These are phyloP conservation scores for Agapanthus africanus DNA, from an alignment of 106 monocot species.

Conservation along the genomic window DNA sequence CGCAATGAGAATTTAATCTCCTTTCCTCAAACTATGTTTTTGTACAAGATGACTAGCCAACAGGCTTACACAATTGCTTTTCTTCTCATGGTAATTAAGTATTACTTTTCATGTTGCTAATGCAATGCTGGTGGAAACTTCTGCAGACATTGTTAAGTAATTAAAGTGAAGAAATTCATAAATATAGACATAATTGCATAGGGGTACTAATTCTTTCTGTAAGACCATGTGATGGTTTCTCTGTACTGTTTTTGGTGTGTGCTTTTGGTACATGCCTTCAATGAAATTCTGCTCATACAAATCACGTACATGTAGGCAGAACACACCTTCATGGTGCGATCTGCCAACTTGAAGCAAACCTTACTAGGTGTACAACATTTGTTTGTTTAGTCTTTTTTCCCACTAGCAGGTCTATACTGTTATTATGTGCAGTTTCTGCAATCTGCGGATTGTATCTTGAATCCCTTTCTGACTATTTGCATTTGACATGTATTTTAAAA, in stretches of 20 bases:
- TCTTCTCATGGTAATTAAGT: not conserved
- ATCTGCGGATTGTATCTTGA: too few species aligned
- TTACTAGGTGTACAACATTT: not conserved
- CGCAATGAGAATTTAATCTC: not conserved
- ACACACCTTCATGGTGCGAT: not conserved
- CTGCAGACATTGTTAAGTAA: not conserved
- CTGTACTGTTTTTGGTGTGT: not conserved
- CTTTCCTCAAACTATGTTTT: not conserved
- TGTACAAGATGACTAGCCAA: not conserved
- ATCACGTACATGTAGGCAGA: not conserved
- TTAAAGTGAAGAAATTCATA: not conserved
- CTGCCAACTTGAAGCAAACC: not conserved
- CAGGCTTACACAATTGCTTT: not conserved
- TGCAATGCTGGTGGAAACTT: too few species aligned
- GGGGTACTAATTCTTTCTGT: not conserved
- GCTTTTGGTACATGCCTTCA: not conserved
- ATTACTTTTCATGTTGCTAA: not conserved
- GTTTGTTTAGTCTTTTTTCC: not conserved
- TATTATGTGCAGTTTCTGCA: not conserved
- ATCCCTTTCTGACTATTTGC: too few species aligned
- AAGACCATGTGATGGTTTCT: not conserved
- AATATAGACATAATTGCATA: not conserved
- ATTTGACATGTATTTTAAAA: not conserved
- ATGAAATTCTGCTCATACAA: not conserved
- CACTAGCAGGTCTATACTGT: not conserved